Conservation (phyloP, 768 basidiomycete genomes). For the Suillus luteus region DNA sequence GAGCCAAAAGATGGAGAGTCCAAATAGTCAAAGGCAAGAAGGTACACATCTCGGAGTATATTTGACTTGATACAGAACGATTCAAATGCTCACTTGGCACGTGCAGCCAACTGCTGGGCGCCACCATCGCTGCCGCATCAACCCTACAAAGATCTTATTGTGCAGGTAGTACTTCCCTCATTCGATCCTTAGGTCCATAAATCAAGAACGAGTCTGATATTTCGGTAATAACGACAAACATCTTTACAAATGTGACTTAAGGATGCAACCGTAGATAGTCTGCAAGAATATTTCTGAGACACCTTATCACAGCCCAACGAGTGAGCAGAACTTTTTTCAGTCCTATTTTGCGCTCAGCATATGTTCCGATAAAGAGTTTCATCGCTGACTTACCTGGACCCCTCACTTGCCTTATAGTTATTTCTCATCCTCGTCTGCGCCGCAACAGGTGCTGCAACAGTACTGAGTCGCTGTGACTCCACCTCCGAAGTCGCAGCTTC, state of each 20-base stretch:
- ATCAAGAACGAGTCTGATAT: background rate
- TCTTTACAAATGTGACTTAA: background rate
- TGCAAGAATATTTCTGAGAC: constrained; percentile 3
- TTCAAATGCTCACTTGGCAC: background rate
- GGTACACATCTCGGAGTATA: background rate
- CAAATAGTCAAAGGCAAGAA: background rate
- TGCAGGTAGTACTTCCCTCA: background rate
- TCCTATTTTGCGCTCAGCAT: background rate
- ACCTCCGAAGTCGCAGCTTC: constrained; percentile 6
- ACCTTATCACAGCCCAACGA: background rate
- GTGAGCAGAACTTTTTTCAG: background rate
- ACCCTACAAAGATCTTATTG: background rate
- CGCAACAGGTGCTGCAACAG: constrained; percentile 3
- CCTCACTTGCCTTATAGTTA: background rate
- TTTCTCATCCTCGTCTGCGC: too few relatives aligned
- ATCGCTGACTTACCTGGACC: background rate
- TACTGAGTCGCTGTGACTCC: background rate
- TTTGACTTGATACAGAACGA: background rate
- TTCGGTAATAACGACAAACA: background rate
- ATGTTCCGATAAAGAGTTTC: background rate
- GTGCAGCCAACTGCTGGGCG: background rate
- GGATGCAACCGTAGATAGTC: background rate
- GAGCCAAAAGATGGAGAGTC: background rate
- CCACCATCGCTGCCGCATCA: background rate
- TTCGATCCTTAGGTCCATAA: background rate